Conservation (phyloP, 495 filamentous ascomycete species). For the Penicillium subrubescens region DNA sequence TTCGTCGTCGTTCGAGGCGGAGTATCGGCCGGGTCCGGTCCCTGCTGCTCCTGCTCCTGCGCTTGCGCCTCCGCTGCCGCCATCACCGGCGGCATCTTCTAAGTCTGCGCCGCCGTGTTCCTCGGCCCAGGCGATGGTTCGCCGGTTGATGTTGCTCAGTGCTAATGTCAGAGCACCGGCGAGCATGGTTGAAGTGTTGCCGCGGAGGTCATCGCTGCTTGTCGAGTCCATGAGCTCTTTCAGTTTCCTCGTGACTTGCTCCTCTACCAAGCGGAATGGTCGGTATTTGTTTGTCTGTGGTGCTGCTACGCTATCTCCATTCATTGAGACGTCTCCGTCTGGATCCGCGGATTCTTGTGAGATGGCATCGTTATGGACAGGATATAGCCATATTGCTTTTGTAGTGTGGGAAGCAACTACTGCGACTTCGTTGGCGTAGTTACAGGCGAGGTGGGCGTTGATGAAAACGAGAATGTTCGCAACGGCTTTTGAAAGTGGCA, state of each 20-base stretch:
- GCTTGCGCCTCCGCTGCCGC: slow-evolving; percentile 28
- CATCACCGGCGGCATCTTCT: slow-evolving; percentile 32
- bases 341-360: slow-evolving; percentile 30
- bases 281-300: slow-evolving; percentile 86
- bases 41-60: slow-evolving; percentile 34
- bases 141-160: slow-evolving; percentile 80
- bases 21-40: slow-evolving; percentile 35
- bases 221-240: slow-evolving; percentile 69
- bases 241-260: slow-evolving; percentile 71
- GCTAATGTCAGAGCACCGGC: slow-evolving; percentile 90
- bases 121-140: slow-evolving; percentile 49
- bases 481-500: slow-evolving; percentile 83
- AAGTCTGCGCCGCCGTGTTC: slow-evolving; percentile 45
- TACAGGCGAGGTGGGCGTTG: slow-evolving; percentile 91
- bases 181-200: slow-evolving; percentile 74
- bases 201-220: slow-evolving; percentile 54
- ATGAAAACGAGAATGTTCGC: slow-evolving; percentile 94
- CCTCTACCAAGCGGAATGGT: slow-evolving; percentile 83
- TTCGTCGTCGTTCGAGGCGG: slow-evolving; percentile 39
- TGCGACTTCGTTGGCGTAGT: slow-evolving; percentile 88
- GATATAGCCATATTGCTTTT: slow-evolving; percentile 87
- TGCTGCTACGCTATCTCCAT: slow-evolving; percentile 21
- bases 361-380: slow-evolving; percentile 35
- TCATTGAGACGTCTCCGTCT: slow-evolving; percentile 45
- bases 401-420: slow-evolving; percentile 88